Conservation (phyloP, 2,329 filamentous ascomycete genomes). For the Colletotrichum limetticola region DNA sequence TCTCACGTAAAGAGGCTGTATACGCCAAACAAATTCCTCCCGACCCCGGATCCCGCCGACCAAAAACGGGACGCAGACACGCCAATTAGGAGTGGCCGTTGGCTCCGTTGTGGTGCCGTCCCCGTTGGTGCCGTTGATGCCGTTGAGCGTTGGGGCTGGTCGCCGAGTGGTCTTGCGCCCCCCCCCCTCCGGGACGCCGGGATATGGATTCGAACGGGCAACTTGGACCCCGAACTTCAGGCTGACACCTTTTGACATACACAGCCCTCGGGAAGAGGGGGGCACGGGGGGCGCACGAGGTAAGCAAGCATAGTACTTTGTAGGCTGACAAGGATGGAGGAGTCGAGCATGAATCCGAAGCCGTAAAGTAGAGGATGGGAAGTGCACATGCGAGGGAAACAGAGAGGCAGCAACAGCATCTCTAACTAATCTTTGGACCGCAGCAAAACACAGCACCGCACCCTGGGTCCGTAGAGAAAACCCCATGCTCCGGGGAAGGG, state of each 20-base stretch:
- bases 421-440: not conserved
- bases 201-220: constrained; percentile 4
- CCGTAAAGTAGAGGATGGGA: constrained; percentile 3
- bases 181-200: constrained; percentile 13
- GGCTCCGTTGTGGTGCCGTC: constrained; percentile 1
- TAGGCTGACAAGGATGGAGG: not conserved
- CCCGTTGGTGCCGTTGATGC: constrained; percentile 6
- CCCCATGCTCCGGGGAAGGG: not conserved
- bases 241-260: constrained; percentile 14
- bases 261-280: constrained; percentile 26
- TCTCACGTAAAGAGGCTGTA: constrained; percentile 9
- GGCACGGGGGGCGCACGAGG: not conserved
- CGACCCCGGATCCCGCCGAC: constrained; percentile 21
- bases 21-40: constrained; percentile 16
- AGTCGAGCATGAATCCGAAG: not conserved
- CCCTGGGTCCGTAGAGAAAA: too few species aligned
- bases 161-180: constrained; percentile 12
- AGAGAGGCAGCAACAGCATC: not conserved
- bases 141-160: not conserved
- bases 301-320: not conserved
- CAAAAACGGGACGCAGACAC: not conserved
- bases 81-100: not conserved
- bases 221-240: constrained; percentile 5
- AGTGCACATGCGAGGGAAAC: not conserved
- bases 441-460: not conserved